Conservation (phyloP, 225 moss, liverwort and hornwort species). For the Pleurozium schreberi region DNA sequence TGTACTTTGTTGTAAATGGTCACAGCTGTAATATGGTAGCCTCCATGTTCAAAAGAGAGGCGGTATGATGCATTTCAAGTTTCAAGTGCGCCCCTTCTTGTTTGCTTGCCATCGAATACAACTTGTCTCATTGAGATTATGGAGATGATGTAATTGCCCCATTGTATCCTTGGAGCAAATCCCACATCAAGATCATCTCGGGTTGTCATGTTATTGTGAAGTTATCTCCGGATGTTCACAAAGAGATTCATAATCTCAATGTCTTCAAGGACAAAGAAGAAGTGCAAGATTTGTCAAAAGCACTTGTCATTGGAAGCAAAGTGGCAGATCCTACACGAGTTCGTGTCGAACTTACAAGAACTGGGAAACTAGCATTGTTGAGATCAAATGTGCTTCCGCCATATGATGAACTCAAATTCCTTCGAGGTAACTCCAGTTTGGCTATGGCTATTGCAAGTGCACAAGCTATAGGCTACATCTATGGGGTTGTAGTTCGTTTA, state of each 20-base stretch:
- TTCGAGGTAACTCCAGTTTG: neutral
- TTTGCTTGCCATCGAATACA: neutral
- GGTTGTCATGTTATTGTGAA: neutral
- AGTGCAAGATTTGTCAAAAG: neutral
- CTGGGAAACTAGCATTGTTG: neutral
- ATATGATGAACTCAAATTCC: neutral
- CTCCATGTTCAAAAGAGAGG: neutral
- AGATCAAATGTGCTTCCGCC: neutral
- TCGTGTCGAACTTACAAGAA: accelerated
- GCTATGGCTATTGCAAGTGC: neutral
- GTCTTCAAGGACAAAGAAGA: accelerated
- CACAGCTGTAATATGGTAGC: neutral
- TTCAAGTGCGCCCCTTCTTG: neutral
- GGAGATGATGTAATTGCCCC: neutral
- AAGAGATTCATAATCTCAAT: neutral
- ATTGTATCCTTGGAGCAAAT: neutral
- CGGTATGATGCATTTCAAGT: neutral
- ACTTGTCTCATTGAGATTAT: neutral
- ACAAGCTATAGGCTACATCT: neutral
- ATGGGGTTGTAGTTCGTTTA: no score
- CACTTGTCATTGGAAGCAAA: neutral
- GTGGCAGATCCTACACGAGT: neutral
- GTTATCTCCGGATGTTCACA: neutral
- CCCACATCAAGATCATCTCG: neutral
- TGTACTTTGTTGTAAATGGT: neutral